Base-by-base conservation (phyloP, 208 protist species). In the Trypanosoma platydactyli region DNA sequence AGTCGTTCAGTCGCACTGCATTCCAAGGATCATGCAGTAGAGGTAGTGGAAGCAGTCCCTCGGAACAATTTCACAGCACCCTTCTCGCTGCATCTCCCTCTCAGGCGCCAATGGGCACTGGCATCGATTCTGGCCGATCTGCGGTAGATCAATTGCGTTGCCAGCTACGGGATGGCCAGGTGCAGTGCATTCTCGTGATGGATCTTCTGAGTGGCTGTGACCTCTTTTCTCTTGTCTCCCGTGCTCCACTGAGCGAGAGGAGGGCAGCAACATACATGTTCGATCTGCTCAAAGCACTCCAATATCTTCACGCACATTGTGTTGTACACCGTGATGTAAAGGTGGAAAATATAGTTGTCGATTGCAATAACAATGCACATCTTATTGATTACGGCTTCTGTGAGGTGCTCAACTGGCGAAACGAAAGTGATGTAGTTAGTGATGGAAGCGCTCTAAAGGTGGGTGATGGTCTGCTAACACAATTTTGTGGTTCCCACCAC, bases 261-360 rank as follows among this genome's bases (percentile, higher is more conserved):
- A 58, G 22, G 22, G 55, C 45, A 0, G 73, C 73, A 46, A 20
- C 38, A 1, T 60, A 68, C n/a, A 62, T 78, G 51, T 29, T 55
- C 24, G 56, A 79, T 45, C 27, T 79, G 5, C 57, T 81, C 1
- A 33, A 53, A 3, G 76, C 72, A 18, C 59, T 81, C 1, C 24
- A 48, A 15, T 33, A 71, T 62, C 54, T 81, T 18, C 76, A 81
- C 44, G n/a, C 24, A 20, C 45, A 38, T 29, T 33, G 60, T 5
- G 59, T 81, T 25, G 72, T 81, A 11, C 76, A 81, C 38, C 62
- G 76, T 53, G 72, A 81, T 68, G 57, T 81, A 22, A 77, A 81
- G 53, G 55, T 72, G 15, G 72, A 81, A 54, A 81, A 81, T 35
- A 66, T 81, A n/a, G 55, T 76, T 12, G 18, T 81, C 38, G 61